Evolutionary conservation across 495 filamentous ascomycete genomes (phyloP), one percentile per base, ranked within the genome.

Genomic region (Friedmanniomyces simplex): DNA sequence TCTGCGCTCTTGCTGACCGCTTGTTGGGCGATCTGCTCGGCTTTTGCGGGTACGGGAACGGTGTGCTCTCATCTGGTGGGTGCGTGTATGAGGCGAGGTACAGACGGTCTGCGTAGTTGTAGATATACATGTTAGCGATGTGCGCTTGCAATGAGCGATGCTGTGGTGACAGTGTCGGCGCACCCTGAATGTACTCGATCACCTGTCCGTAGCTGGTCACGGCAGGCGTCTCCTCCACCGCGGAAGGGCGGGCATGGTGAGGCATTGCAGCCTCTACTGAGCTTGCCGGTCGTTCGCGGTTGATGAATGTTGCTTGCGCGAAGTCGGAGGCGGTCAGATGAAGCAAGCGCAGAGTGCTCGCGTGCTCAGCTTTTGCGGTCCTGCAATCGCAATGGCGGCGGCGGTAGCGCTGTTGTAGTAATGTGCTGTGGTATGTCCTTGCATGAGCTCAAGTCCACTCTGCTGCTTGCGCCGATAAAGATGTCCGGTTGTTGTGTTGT

Each of bases 41-140:
- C 18, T 80, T 74, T 14, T 80, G 75, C 14, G 84, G 80, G 67
- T 88, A 96, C 51, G 93, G 93, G 71, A 99, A 97, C 42, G 85
- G 80, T 2, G 93, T 95, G 63, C 83, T 77, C 37, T 79, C 80
- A 57, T 81, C 83, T 24, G 93, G 93, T 16, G 87, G 72, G 55
- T 88, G 82, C 45, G 89, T 84, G 68, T 96, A 99, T 48, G 90
- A 87, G 57, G 89, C 94, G 54, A 97, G 82, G 69, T 97, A 99
- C 28, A 99, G 79, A 42, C 90, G 90, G 71, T 96, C 93, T 96
- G 72, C 1, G 48, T 20, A 53, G 12, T 58, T 20, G 52, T 25
- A 45, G 36, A 55, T 36, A 53, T 32, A 22, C 54, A 49, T 63
- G 61, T 60, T 56, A 53, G 69, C 74, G 41, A 58, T 53, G 28